phyloP scores from a whole-genome alignment of 495 filamentous ascomycete species.

The Articulospora tetracladia region DNA sequence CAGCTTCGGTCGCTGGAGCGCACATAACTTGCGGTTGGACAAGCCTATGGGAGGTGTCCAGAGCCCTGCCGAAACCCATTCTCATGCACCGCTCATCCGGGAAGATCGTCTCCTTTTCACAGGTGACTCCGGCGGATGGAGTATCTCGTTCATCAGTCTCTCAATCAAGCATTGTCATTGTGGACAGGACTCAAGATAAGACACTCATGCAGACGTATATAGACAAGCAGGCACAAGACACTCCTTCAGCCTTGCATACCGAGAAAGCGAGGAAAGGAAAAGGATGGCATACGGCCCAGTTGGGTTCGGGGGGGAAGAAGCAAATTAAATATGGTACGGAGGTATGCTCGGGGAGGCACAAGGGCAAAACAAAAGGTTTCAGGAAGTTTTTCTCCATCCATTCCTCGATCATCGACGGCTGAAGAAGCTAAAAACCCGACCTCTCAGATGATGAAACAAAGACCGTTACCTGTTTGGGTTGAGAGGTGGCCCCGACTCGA shows the following conservation, averaged over 20 bases:
- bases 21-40: background rate
- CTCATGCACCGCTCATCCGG: background rate
- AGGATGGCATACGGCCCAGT: no score
- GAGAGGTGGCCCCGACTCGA: background rate
- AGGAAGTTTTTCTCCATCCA: background rate
- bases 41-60: background rate
- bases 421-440: background rate
- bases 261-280: no score
- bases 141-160: no score
- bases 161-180: no score
- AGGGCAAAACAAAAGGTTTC: background rate
- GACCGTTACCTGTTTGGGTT: constrained; percentile 2
- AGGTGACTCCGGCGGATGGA: no score
- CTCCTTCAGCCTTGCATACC: no score
- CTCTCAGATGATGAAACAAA: constrained; percentile 7
- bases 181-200: no score
- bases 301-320: no score
- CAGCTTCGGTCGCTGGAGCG: background rate
- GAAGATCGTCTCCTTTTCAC: background rate
- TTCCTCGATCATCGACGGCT: background rate
- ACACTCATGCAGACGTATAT: no score
- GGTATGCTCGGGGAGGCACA: background rate
- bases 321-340: no score
- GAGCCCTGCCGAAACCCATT: background rate
- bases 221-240: no score